Evolutionary conservation across 2,329 filamentous ascomycete species (phyloP).

Genomic region (Colletotrichum cordylinicola): DNA sequence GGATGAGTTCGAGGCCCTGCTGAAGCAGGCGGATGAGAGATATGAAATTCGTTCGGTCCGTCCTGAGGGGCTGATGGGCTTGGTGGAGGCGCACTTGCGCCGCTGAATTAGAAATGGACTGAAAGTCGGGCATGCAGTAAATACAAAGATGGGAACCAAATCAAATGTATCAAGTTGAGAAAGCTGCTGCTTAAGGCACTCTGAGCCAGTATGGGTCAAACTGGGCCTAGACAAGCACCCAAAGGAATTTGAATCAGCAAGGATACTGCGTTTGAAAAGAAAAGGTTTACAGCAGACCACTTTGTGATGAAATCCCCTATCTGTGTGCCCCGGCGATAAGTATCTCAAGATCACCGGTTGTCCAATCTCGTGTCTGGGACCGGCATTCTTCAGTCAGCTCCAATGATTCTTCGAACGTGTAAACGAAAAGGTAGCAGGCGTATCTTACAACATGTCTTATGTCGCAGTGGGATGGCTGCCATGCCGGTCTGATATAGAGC

Average conservation of each 20-base stretch:
- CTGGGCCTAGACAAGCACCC: neutral
- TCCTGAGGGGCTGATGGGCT: neutral
- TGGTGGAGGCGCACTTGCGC: neutral
- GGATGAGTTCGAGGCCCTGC: conserved; percentile 19
- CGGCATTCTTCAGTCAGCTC: neutral
- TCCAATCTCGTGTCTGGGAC: neutral
- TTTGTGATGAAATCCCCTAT: accelerated
- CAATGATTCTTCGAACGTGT: neutral
- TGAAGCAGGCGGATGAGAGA: neutral
- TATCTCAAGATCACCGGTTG: neutral
- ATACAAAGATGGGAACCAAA: neutral
- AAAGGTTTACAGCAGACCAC: neutral
- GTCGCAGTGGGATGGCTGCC: neutral
- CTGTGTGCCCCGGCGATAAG: neutral
- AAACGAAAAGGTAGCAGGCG: neutral
- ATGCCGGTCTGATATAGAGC: neutral
- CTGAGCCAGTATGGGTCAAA: neutral
- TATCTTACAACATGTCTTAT: neutral
- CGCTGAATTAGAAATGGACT: neutral
- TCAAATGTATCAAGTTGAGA: neutral
- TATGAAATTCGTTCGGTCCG: neutral
- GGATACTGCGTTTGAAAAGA: neutral
- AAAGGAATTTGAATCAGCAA: neutral
- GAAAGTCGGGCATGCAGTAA: neutral
- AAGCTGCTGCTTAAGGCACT: neutral